Evolutionary conservation across 75 land plant species (phyloP).

Genomic region (Pseudotsuga menziesii): DNA sequence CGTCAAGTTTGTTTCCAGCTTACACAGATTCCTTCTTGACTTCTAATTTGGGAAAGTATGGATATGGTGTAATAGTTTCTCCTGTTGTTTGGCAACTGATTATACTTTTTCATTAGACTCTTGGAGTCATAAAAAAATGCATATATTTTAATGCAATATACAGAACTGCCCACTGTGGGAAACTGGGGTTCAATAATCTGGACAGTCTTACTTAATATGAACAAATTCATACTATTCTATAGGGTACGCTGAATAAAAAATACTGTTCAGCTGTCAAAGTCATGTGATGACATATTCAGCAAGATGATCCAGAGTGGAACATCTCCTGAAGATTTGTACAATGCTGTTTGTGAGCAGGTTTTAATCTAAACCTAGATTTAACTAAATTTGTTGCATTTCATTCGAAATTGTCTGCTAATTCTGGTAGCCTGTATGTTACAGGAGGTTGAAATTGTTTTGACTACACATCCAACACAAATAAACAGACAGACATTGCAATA

Average conservation of each 20-base stretch:
- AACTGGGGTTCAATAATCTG: background rate
- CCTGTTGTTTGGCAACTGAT: no score
- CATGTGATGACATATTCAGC: slow-evolving; percentile 90
- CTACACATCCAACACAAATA: slow-evolving; percentile 99
- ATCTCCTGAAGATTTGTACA: slow-evolving; percentile 76
- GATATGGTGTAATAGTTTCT: background rate
- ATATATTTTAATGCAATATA: background rate
- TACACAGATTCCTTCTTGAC: background rate
- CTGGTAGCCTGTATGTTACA: slow-evolving; percentile 20
- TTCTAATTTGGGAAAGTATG: background rate
- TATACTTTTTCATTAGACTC: background rate
- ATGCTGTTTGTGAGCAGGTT: slow-evolving; percentile 91
- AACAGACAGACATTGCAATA: slow-evolving; percentile 89
- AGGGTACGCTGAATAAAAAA: slow-evolving; percentile 62
- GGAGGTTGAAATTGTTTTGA: slow-evolving; percentile 96
- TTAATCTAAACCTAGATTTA: background rate
- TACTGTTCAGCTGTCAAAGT: slow-evolving; percentile 56
- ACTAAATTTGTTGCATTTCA: background rate
- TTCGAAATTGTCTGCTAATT: background rate
- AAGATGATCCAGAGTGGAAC: slow-evolving; percentile 77
- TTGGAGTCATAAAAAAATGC: background rate
- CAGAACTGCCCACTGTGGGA: background rate
- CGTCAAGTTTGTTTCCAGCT: background rate
- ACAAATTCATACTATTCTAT: slow-evolving; percentile 5
- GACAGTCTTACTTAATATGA: background rate